phyloP scores from a whole-genome alignment of 345 rosid genomes.

The Barbarea vulgaris region DNA sequence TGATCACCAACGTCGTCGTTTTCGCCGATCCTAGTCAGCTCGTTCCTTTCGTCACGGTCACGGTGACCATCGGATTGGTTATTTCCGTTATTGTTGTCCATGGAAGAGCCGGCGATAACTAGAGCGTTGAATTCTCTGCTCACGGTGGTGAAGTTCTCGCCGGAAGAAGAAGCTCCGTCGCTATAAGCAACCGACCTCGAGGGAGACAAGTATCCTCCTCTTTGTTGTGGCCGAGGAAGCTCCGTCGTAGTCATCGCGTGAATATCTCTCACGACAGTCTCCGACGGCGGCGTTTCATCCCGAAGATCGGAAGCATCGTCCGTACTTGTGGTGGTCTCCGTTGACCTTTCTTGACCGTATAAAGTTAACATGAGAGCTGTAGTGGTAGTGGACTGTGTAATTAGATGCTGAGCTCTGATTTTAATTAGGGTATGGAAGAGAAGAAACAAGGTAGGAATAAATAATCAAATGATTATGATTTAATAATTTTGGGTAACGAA shows the following conservation, averaged over 20 bases:
- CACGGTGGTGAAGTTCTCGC: constrained; percentile 87
- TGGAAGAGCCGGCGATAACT: constrained; percentile 82
- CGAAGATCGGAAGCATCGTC: constrained; percentile 17
- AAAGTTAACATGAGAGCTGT: constrained; percentile 34
- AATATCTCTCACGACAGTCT: constrained; percentile 64
- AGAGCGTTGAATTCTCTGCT: constrained; percentile 94
- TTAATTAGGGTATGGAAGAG: constrained; percentile 23
- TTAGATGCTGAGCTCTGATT: constrained; percentile 10
- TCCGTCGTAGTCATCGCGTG: constrained; percentile 60
- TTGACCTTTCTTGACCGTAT: constrained; percentile 27
- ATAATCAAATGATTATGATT: constrained; percentile 34
- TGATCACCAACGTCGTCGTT: constrained; percentile 55
- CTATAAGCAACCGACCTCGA: constrained; percentile 42
- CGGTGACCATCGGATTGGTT: constrained; percentile 11
- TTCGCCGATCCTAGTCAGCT: constrained; percentile 71
- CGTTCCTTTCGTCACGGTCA: constrained; percentile 30
- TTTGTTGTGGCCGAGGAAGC: constrained; percentile 50
- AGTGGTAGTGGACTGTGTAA: constrained; percentile 11
- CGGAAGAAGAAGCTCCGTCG: constrained; percentile 46
- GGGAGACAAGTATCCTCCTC: constrained; percentile 47
- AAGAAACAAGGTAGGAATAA: constrained; percentile 6
- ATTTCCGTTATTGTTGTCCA: constrained; percentile 27
- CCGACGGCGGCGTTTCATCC: constrained; percentile 22
- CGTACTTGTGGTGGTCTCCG: constrained; percentile 20
- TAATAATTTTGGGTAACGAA: not conserved